These are phyloP conservation scores for Paramecium octaurelia DNA, from an alignment of 73 alveolate species.

Conservation along the genomic window DNA sequence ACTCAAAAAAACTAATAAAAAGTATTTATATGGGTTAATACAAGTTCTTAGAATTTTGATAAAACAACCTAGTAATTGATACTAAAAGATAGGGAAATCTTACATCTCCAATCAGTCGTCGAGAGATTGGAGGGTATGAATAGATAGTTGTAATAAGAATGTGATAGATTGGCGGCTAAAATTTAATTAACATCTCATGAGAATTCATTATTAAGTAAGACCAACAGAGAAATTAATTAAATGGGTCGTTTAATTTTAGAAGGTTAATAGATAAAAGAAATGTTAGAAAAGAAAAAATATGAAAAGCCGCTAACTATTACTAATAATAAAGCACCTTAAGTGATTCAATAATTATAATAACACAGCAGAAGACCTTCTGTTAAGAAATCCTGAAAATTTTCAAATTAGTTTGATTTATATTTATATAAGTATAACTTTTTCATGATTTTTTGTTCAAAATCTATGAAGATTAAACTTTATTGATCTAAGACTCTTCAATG, in stretches of 20 bases:
- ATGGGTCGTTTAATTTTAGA: conserved; percentile 36
- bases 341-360: not conserved
- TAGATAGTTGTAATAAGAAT: not conserved
- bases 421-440: not conserved
- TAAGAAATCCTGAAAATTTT: not conserved
- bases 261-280: conserved; percentile 24
- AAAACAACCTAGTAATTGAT: not conserved
- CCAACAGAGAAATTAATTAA: conserved; percentile 44
- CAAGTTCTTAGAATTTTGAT: conserved; percentile 22
- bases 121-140: conserved; percentile 38
- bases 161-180: conserved; percentile 37
- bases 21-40: not conserved
- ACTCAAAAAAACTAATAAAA: not conserved
- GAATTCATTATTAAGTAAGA: not conserved
- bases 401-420: not conserved
- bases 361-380: conserved; percentile 19
- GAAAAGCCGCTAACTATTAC: conserved; percentile 18
- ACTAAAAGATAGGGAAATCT: not conserved
- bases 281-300: conserved; percentile 17
- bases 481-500: not conserved
- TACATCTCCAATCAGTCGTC: not conserved
- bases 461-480: not conserved
- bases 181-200: conserved; percentile 31
- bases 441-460: not conserved
- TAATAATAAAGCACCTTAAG: not conserved